Evolutionary conservation across 2,329 filamentous ascomycete species (phyloP), one percentile per base, ranked within the genome.

Genomic region (Sporothrix sp.): DNA sequence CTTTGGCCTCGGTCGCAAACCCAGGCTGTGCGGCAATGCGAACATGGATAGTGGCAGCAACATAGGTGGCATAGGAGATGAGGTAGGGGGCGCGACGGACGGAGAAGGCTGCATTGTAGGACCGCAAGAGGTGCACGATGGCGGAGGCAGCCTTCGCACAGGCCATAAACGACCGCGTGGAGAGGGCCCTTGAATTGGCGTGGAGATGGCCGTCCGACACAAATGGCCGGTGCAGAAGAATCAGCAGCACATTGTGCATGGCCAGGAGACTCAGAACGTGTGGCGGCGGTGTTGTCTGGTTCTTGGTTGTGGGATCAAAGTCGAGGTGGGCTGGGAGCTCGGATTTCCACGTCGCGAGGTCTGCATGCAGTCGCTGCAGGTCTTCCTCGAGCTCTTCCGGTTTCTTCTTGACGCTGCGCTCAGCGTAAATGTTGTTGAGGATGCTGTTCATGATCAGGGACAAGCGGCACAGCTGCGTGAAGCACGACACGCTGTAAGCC

Each of bases 11-110:
- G 6, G 36, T 30, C 1, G 47, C 47, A 42, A 49, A 49, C 2
- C 44, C 33, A 0, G 44, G 44, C 38, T 71, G 70, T 3, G 74
- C 71, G 0, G 74, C 73, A 6, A 73, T 71, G 3, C 73, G 72
- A 0, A 69, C 70, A 46, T 73, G 69, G 16, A 78, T 76, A 0
- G 73, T 78, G 0, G 73, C 73, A 4, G 69, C 68, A 1, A 77
- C 73, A 52, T 78, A 79, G 0, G 72, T 76, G 0, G 76, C 73
- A 57, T 79, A 79, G 0, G 72, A 74, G 16, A 78, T 68, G 1
- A 78, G 61, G 50, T 78, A 78, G 0, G 75, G 75, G 0, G 75
- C 71, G 10, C 67, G 45, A 1, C 66, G 62, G 0, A 72, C 60
- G 1, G 65, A 67, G 36, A 71, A 70, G 0, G 63, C 62, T 2